These are phyloP conservation scores for Ceratobasidium sp. DNA, from an alignment of 1,284 basidiomycete species.

Conservation along the genomic window DNA sequence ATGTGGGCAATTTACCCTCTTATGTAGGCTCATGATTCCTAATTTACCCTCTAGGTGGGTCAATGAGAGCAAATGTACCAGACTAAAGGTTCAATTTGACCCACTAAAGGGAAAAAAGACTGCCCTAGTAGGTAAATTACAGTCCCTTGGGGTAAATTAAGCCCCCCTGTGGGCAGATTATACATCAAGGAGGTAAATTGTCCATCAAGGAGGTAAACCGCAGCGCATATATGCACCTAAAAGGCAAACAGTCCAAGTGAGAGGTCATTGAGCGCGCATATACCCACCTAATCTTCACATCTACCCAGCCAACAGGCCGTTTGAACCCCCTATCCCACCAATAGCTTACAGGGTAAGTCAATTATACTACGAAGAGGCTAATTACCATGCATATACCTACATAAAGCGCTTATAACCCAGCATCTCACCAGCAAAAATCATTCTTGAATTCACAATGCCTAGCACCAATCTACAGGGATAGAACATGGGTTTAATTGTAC, in stretches of 20 bases:
- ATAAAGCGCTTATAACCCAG: background rate
- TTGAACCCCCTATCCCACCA: too few species aligned
- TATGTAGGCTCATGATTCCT: background rate
- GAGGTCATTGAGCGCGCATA: background rate
- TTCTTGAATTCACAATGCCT: background rate
- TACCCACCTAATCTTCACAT: background rate
- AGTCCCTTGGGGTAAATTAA: background rate
- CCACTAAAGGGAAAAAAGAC: background rate
- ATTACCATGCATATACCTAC: background rate
- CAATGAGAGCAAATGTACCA: background rate
- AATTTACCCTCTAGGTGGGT: background rate
- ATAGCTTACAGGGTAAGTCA: too few species aligned
- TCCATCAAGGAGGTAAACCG: background rate
- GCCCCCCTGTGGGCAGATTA: background rate
- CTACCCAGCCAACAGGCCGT: too few species aligned
- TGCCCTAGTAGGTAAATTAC: background rate
- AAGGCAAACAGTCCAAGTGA: background rate
- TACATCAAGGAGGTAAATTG: background rate
- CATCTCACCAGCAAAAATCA: background rate
- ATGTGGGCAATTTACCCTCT: conserved; percentile 4
- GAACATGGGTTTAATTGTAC: too few species aligned
- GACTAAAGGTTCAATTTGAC: background rate
- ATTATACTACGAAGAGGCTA: background rate
- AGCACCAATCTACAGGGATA: too few species aligned
- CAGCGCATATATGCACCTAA: background rate